Evolutionary conservation across 2,329 filamentous ascomycete species (phyloP).

Genomic region (Diaporthe sp.): DNA sequence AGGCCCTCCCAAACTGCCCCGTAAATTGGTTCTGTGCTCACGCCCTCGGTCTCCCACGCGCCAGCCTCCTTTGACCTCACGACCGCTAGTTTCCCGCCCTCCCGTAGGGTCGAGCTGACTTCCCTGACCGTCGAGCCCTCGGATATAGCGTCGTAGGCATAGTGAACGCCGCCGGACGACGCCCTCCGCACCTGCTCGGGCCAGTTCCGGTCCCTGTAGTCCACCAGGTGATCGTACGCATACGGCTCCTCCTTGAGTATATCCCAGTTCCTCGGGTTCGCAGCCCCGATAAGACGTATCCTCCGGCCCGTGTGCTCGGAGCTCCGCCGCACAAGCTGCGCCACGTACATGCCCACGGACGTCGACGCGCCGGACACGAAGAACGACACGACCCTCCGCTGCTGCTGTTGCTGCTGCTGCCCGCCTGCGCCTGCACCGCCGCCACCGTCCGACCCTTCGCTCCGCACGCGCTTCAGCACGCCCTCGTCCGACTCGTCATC

Average conservation of each 20-base stretch:
- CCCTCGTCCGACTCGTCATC: slow-evolving; percentile 37
- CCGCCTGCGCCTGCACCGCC: not conserved
- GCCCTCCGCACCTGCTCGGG: slow-evolving; percentile 47
- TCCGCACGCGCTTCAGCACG: slow-evolving; percentile 33
- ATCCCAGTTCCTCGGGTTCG: slow-evolving; percentile 46
- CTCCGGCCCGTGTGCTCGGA: slow-evolving; percentile 26
- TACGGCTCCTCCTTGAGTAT: slow-evolving; percentile 53
- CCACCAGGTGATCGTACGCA: slow-evolving; percentile 54
- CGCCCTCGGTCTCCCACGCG: slow-evolving; percentile 47
- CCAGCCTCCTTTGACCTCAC: slow-evolving; percentile 49
- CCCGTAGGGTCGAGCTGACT: slow-evolving; percentile 47
- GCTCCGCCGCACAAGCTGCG: slow-evolving; percentile 48
- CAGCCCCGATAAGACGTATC: slow-evolving; percentile 49
- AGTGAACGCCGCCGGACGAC: slow-evolving; percentile 51
- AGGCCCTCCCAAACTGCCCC: slow-evolving; percentile 60
- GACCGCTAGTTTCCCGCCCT: slow-evolving; percentile 48
- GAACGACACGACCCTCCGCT: slow-evolving; percentile 31
- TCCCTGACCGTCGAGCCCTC: slow-evolving; percentile 54
- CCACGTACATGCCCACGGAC: slow-evolving; percentile 51
- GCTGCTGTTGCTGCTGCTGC: slow-evolving; percentile 18
- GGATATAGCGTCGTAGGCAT: slow-evolving; percentile 57
- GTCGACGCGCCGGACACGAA: slow-evolving; percentile 54
- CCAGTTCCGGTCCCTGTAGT: slow-evolving; percentile 55
- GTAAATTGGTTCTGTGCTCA: slow-evolving; percentile 53
- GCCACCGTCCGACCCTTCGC: not conserved